Percentiles rank a stretch among this genome's conserved stretches.
These are phyloP conservation scores for Alternaria sp. DNA, from an alignment of 2,329 filamentous ascomycete genomes.

Conservation along the genomic window DNA sequence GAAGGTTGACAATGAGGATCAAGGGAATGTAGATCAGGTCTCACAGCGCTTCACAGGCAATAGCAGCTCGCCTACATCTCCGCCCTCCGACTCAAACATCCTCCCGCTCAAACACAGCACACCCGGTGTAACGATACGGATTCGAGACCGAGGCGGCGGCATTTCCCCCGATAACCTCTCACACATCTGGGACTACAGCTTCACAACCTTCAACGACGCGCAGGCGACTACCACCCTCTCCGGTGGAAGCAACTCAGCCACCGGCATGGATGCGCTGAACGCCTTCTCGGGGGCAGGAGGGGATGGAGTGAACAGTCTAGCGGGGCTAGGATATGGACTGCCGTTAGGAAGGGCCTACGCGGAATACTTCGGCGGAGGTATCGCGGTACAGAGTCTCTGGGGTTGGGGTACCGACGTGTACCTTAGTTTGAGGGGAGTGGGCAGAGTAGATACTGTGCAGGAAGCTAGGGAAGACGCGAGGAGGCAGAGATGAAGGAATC, in stretches of 20 bases:
- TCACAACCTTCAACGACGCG: conserved; percentile 88
- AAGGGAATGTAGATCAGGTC: conserved; percentile 42
- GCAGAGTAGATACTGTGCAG: conserved; percentile 46
- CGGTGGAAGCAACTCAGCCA: conserved; percentile 39
- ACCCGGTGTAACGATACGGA: conserved; percentile 91
- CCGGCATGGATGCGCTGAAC: conserved; percentile 70
- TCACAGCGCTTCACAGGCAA: conserved; percentile 40
- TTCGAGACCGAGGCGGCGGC: conserved; percentile 92
- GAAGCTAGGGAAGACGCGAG: conserved; percentile 3
- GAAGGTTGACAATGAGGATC: conserved; percentile 35
- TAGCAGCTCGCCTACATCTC: conserved; percentile 17
- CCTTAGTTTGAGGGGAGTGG: conserved; percentile 66
- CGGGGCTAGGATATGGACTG: conserved; percentile 89
- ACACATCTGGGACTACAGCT: conserved; percentile 96
- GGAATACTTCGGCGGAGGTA: conserved; percentile 96
- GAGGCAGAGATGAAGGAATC: conserved; percentile 1
- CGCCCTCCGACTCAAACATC: conserved; percentile 47
- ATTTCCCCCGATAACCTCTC: conserved; percentile 83
- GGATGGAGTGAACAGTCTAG: conserved; percentile 78
- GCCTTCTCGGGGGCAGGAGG: conserved; percentile 75
- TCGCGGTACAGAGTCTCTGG: conserved; percentile 92
- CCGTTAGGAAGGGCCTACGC: conserved; percentile 92
- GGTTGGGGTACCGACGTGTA: conserved; percentile 85
- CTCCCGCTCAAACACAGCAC: conserved; percentile 58
- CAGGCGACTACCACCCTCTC: conserved; percentile 55